Evolutionary conservation across 352 stramenopile species (phyloP).

Genomic region (Phytophthora constricta): DNA sequence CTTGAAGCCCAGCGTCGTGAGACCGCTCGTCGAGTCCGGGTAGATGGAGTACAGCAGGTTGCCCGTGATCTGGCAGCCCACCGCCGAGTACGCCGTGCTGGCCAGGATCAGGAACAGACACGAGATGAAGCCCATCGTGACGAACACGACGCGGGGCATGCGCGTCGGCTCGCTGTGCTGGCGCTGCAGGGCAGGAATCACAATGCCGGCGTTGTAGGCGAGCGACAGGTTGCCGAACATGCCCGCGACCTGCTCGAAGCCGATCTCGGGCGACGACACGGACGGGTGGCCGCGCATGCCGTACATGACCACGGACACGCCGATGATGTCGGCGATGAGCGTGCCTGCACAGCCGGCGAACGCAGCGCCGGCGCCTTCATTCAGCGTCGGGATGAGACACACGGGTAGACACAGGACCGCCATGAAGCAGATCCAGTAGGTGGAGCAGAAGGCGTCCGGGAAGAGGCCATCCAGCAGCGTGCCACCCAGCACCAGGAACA

Average conservation of each 20-base stretch:
- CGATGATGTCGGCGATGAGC: slow-evolving; percentile 41
- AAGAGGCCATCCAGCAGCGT: slow-evolving; percentile 29
- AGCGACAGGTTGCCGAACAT: slow-evolving; percentile 41
- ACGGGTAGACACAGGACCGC: slow-evolving; percentile 40
- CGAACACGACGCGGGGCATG: slow-evolving; percentile 37
- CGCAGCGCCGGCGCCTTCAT: slow-evolving; percentile 36
- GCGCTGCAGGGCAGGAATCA: slow-evolving; percentile 25
- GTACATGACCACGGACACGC: slow-evolving; percentile 30
- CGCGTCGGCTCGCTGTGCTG: slow-evolving; percentile 30
- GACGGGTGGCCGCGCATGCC: slow-evolving; percentile 28
- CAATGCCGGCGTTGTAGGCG: slow-evolving; percentile 25
- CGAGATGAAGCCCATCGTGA: slow-evolving; percentile 45
- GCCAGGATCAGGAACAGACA: slow-evolving; percentile 41
- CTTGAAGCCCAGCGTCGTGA: slow-evolving; percentile 46
- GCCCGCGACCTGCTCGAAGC: slow-evolving; percentile 40
- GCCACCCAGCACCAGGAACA: slow-evolving; percentile 32
- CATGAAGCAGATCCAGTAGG: slow-evolving; percentile 53
- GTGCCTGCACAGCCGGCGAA: slow-evolving; percentile 41
- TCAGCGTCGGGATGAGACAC: slow-evolving; percentile 39
- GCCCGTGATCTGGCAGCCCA: slow-evolving; percentile 61
- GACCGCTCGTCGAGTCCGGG: slow-evolving; percentile 27
- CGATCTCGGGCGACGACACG: slow-evolving; percentile 30
- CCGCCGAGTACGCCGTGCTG: slow-evolving; percentile 44
- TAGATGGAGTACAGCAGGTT: slow-evolving; percentile 65
- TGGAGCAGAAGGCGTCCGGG: slow-evolving; percentile 28